These are phyloP conservation scores for Erythrobasidium hasegawianum DNA, from an alignment of 1,284 basidiomycete genomes.

Conservation along the genomic window DNA sequence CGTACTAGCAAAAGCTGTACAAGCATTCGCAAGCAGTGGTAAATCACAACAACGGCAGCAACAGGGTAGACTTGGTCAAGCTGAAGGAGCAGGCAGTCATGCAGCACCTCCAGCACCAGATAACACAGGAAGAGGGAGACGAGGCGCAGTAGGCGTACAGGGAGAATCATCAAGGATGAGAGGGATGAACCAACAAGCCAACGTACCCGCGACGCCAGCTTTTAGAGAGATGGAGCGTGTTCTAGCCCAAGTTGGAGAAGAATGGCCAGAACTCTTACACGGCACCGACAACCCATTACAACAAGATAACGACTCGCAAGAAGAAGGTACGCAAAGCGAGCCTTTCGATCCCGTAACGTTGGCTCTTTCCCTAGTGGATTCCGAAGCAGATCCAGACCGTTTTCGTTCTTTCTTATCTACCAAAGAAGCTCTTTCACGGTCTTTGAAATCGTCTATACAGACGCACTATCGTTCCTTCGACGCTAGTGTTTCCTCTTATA, in stretches of 20 bases:
- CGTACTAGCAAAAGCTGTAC: constrained; percentile 22
- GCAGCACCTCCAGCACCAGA: not conserved
- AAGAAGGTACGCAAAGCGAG: constrained; percentile 51
- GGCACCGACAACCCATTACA: not conserved
- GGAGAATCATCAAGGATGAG: constrained; percentile 32
- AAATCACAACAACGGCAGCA: not conserved
- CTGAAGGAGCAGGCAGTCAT: constrained; percentile 6
- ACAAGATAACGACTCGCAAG: constrained; percentile 21
- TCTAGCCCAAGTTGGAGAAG: constrained; percentile 75
- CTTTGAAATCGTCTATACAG: constrained; percentile 63
- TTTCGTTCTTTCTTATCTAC: constrained; percentile 70
- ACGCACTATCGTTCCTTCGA: constrained; percentile 90
- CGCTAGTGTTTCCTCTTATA: constrained; percentile 80
- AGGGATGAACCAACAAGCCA: constrained; percentile 15
- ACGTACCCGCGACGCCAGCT: constrained; percentile 44
- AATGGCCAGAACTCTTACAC: constrained; percentile 82
- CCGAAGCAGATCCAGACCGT: constrained; percentile 59
- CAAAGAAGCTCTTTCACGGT: constrained; percentile 68
- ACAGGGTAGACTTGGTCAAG: not conserved
- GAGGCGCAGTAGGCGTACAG: constrained; percentile 34
- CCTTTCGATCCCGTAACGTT: constrained; percentile 83
- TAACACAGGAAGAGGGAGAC: constrained; percentile 4
- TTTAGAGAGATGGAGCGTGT: constrained; percentile 53
- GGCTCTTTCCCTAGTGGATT: constrained; percentile 75
- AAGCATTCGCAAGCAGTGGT: constrained; percentile 23